A percentile compares a stretch with the other conserved stretches of the same genome.
Conservation (phyloP, 2,329 filamentous ascomycete genomes). For the Pseudogymnoascus sp. region DNA sequence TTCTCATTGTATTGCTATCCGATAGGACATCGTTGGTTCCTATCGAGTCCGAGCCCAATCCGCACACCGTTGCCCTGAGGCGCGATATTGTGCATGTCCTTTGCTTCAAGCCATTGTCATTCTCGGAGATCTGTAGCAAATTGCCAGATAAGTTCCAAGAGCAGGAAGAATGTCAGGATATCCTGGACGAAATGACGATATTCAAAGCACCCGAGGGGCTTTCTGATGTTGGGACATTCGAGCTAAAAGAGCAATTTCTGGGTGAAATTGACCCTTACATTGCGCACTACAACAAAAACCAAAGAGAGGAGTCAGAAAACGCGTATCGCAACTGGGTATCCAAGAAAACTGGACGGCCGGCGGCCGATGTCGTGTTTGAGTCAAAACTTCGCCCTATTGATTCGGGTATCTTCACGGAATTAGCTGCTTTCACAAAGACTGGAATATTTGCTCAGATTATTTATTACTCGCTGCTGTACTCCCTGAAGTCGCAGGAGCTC, state of each 20-base stretch:
- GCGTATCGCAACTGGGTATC: conserved; percentile 82
- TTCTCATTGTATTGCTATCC: conserved; percentile 83
- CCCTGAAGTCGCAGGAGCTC: conserved; percentile 57
- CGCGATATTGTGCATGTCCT: conserved; percentile 88
- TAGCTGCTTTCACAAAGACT: conserved; percentile 74
- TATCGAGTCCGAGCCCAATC: conserved; percentile 54
- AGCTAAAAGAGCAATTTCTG: conserved; percentile 77
- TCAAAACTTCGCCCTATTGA: conserved; percentile 70
- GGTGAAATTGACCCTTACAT: conserved; percentile 92
- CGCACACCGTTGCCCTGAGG: conserved; percentile 64
- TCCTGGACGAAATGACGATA: conserved; percentile 78
- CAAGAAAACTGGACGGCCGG: conserved; percentile 72
- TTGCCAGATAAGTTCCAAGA: conserved; percentile 86
- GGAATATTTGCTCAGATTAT: conserved; percentile 84
- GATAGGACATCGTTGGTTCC: conserved; percentile 76
- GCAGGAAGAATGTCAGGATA: conserved; percentile 74
- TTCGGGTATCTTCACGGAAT: conserved; percentile 65
- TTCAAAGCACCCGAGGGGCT: conserved; percentile 88
- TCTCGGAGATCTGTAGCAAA: conserved; percentile 80
- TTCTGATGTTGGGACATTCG: conserved; percentile 88
- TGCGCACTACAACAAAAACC: conserved; percentile 93
- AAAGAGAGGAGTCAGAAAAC: conserved; percentile 87
- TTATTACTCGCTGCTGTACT: conserved; percentile 79
- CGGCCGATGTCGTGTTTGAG: conserved; percentile 83
- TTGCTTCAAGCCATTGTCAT: conserved; percentile 93